Percentiles rank a stretch among this genome's conserved stretches.
phyloP scores from a whole-genome alignment of 306 rosid genomes.

The Pueraria montana region DNA sequence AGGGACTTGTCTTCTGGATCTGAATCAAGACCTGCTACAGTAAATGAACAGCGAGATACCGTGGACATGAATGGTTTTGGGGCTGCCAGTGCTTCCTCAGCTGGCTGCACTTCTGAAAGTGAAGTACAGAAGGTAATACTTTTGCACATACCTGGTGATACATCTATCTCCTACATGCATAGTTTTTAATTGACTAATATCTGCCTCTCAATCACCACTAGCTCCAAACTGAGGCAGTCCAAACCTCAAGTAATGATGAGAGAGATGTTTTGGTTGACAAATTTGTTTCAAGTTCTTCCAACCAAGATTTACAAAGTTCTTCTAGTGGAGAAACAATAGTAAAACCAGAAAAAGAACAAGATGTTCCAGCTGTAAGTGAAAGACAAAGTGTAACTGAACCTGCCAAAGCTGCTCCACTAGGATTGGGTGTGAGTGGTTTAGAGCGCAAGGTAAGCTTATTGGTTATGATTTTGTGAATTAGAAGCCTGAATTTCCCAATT shows the following conservation, averaged over 20 bases:
- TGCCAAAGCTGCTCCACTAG: conserved; percentile 79
- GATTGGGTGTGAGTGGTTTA: conserved; percentile 83
- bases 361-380: conserved; percentile 53
- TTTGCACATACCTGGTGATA: conserved; percentile 31
- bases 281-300: conserved; percentile 59
- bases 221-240: conserved; percentile 50
- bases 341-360: conserved; percentile 55
- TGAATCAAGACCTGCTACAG: conserved; percentile 53
- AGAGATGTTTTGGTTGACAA: conserved; percentile 59
- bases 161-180: conserved; percentile 21
- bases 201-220: conserved; percentile 44
- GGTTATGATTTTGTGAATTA: conserved; percentile 23
- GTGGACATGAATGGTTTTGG: conserved; percentile 45
- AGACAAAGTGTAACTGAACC: conserved; percentile 58
- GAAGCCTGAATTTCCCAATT: conserved; percentile 34
- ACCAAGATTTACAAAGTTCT: conserved; percentile 56
- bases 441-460: conserved; percentile 76
- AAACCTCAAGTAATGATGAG: conserved; percentile 52
- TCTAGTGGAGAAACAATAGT: conserved; percentile 58
- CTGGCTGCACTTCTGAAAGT: conserved; percentile 57
- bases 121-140: conserved; percentile 58
- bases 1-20: conserved; percentile 62
- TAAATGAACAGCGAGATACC: conserved; percentile 62
- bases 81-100: conserved; percentile 52
- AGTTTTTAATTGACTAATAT: conserved; percentile 34